Base-by-base conservation (phyloP, 225 moss, liverwort and hornwort species). In the Marchantia paleacea region DNA sequence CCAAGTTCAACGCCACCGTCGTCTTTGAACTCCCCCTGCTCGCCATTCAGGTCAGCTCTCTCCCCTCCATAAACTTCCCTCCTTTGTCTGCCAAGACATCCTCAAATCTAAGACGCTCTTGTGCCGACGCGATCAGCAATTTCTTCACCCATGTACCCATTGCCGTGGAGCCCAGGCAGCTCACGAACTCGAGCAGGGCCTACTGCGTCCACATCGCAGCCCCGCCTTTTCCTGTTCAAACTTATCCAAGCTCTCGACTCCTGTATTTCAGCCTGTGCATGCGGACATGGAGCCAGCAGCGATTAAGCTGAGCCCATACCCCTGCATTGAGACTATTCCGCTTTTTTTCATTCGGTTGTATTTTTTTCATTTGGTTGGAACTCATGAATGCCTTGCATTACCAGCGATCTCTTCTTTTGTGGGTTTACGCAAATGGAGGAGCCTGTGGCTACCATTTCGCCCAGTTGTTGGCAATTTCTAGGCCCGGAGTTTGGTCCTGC, bases 41-140 rank as follows among this genome's bases (percentile, higher is more conserved):
- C 81, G 89, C 93, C 85, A 83, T 97, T 22, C 94, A 97, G 90
- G 96, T 92, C 14, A 51, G 91, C 57, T 22, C 15, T 18, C 48
- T 12, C 69, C 39, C 26, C 16, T n/a, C n/a, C n/a, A n/a, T n/a
- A n/a, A n/a, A n/a, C n/a, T n/a, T n/a, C n/a, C n/a, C n/a, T 70
- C 47, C 48, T 14, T 19, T 69, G 10, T 20, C 22, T 18, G 50
- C 72, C 30, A 26, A 13, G 1, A 14, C 14, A 29, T 1, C 12
- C 16, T 3, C 3, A 8, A 63, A 63, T 63, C 22, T 63, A 19
- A 61, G 7, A 61, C 16, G 61, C 25, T 5, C n/a, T 6, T 64
- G 28, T 28, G 15, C 31, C 8, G 10, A 10, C 26, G 68, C 6
- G 68, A 12, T 15, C 29, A 47, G 72, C 20, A 10, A 16, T 12